Base-by-base conservation (phyloP, 139 green algal genomes). In the Mychonastes homosphaera region DNA sequence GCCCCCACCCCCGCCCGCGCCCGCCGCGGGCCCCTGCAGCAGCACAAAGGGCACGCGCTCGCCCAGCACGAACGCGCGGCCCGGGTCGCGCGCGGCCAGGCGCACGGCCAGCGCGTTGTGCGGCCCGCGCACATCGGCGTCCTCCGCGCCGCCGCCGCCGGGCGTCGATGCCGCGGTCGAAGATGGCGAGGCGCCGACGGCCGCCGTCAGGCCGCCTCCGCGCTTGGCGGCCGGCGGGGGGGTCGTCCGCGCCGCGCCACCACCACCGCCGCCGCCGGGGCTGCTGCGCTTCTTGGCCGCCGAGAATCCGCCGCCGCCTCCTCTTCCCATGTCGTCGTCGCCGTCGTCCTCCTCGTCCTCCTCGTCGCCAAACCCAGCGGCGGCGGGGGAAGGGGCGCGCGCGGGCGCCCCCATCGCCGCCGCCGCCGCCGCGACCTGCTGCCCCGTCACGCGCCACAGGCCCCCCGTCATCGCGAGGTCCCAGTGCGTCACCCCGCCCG, bases 31-130 rank as follows among this genome's bases (percentile, higher is more conserved):
- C 62, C 82, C 84, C 41, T 74, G 65, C 58, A 89, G 70, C 67
- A 91, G 73, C 43, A 91, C 76, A 26, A 91, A 91, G 5, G 58
- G 65, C 53, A 91, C 58, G 30, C 84, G 62, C 67, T 91, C 78
- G n/a, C 82, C 84, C 59, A 90, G 81, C 61, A 85, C 63, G 55
- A 88, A 88, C 9, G 48, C 64, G 29, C 77, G 64, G 2, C 74
- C 76, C 6, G 80, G 74, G 52, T 91, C 84, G 0, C 84, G 63
- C 56, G 78, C 46, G 21, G 54, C 67, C 45, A 90, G 56, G 27
- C 49, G 30, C 21, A 84, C 79, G 4, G 81, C 81, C 53, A 90
- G 71, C 1, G 65, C 41, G 0, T 77, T 77, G 44, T 90, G 82
- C 1, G 82, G 82, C 0, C 81, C 80, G 18, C 71, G 64, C 23